phyloP scores from a whole-genome alignment of 176 grass and related monocot species.

The Elaeis guineensis region DNA sequence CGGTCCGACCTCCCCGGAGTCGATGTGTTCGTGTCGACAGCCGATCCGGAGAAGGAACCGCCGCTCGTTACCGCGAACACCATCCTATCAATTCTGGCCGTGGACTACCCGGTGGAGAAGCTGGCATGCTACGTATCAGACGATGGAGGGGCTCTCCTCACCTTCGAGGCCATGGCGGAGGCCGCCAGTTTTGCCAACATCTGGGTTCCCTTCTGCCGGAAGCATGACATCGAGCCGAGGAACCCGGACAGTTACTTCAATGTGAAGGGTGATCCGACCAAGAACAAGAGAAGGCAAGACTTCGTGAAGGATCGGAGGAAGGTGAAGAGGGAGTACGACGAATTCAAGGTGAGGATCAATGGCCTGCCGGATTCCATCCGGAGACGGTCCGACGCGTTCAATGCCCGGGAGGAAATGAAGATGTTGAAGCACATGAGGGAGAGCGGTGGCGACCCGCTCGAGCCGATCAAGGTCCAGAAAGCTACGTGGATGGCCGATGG shows the following conservation, averaged over 20 bases:
- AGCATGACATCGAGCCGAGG: slow-evolving; percentile 91
- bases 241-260: slow-evolving; percentile 93
- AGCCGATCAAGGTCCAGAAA: slow-evolving; percentile 78
- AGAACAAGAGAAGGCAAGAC: slow-evolving; percentile 66
- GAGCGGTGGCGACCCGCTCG: slow-evolving; percentile 53
- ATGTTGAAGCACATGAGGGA: slow-evolving; percentile 83
- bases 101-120: slow-evolving; percentile 91
- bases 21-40: slow-evolving; percentile 90
- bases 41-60: slow-evolving; percentile 93
- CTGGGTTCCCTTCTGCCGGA: slow-evolving; percentile 92
- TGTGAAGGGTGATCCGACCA: slow-evolving; percentile 83
- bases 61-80: slow-evolving; percentile 89
- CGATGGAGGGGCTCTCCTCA: slow-evolving; percentile 76
- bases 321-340: slow-evolving; percentile 91
- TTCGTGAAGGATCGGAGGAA: slow-evolving; percentile 89
- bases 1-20: slow-evolving; percentile 82
- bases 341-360: slow-evolving; percentile 97
- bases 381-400: slow-evolving; percentile 82
- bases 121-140: slow-evolving; percentile 90
- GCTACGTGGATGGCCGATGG: slow-evolving; percentile 99
- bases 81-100: slow-evolving; percentile 81
- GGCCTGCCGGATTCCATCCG: slow-evolving; percentile 85
- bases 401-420: slow-evolving; percentile 97
- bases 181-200: slow-evolving; percentile 86
- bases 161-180: slow-evolving; percentile 98